A percentile compares a stretch with the other conserved stretches of the same genome.
Evolutionary conservation across 2,329 filamentous ascomycete genomes (phyloP).

Genomic region (Lasiodiplodia hormozganensis): DNA sequence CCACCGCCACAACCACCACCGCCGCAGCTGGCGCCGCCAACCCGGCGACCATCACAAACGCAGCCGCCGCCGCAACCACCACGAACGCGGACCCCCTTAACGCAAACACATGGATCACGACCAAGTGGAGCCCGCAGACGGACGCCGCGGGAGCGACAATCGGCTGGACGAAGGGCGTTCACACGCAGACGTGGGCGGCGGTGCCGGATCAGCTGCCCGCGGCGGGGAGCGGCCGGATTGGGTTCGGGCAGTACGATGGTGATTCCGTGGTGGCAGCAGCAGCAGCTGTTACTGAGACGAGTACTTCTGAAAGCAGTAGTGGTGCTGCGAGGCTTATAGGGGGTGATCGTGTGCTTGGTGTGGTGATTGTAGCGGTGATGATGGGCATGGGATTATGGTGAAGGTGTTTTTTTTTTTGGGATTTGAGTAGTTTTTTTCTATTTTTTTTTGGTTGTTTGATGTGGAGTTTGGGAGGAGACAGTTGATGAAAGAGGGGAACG

Average conservation of each 20-base stretch:
- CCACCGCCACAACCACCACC: not conserved
- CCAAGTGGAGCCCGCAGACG: not conserved
- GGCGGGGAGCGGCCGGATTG: conserved; percentile 1
- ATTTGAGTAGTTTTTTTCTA: not conserved
- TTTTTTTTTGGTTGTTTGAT: not conserved
- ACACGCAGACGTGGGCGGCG: conserved; percentile 9
- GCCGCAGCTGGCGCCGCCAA: not conserved
- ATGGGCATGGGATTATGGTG: not conserved
- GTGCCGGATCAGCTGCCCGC: conserved; percentile 5
- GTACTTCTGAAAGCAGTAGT: not conserved
- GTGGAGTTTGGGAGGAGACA: not conserved
- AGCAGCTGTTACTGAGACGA: no score
- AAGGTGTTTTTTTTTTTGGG: not conserved
- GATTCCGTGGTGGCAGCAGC: no score
- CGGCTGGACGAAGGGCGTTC: not conserved
- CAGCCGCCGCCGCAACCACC: no score
- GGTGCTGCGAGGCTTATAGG: not conserved
- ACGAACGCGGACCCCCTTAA: no score
- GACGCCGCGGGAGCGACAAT: not conserved
- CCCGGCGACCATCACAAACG: not conserved
- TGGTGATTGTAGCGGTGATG: no score
- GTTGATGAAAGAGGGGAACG: not conserved
- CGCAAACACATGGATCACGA: not conserved
- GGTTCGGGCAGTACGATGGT: not conserved
- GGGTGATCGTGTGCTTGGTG: not conserved